These are phyloP conservation scores for Clohesyomyces aquaticus DNA, from an alignment of 495 filamentous ascomycete species.

Conservation along the genomic window DNA sequence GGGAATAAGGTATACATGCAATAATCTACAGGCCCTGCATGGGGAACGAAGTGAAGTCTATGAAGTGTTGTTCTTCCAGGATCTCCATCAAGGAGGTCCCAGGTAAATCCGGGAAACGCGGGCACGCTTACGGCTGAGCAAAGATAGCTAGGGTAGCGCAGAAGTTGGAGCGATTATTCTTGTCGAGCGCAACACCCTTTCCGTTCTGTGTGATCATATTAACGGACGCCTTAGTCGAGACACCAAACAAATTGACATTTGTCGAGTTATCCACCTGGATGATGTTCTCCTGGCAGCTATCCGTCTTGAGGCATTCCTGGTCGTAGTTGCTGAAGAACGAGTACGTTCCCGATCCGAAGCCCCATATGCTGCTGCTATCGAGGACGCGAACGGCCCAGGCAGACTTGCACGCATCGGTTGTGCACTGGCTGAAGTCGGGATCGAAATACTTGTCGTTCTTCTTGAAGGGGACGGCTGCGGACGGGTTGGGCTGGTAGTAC, in stretches of 20 bases:
- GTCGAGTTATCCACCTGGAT: slow-evolving; percentile 72
- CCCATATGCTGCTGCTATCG: slow-evolving; percentile 40
- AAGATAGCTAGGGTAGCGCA: slow-evolving; percentile 44
- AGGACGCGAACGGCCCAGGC: slow-evolving; percentile 59
- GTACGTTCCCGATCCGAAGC: slow-evolving; percentile 52
- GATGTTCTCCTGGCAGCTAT: slow-evolving; percentile 86
- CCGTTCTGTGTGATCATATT: slow-evolving; percentile 78
- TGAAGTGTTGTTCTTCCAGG: not conserved
- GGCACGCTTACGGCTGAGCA: slow-evolving; percentile 19
- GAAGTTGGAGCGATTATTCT: slow-evolving; percentile 48
- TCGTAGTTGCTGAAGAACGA: slow-evolving; percentile 63
- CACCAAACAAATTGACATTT: slow-evolving; percentile 71
- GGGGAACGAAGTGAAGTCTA: slow-evolving; percentile 27
- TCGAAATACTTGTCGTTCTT: slow-evolving; percentile 42
- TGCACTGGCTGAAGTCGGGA: slow-evolving; percentile 45
- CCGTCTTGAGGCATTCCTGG: slow-evolving; percentile 71
- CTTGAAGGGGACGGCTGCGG: slow-evolving; percentile 44
- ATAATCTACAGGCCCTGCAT: slow-evolving; percentile 6
- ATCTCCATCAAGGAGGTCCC: slow-evolving; percentile 1
- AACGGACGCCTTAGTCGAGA: slow-evolving; percentile 84
- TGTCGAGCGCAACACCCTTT: slow-evolving; percentile 35
- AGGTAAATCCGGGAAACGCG: slow-evolving; percentile 1
- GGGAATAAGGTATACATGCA: slow-evolving; percentile 18
- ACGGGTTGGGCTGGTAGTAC: slow-evolving; percentile 50
- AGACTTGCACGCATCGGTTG: slow-evolving; percentile 51